phyloP scores from a whole-genome alignment of 108 stramenopile genomes.

The Skeletonema marinoi region DNA sequence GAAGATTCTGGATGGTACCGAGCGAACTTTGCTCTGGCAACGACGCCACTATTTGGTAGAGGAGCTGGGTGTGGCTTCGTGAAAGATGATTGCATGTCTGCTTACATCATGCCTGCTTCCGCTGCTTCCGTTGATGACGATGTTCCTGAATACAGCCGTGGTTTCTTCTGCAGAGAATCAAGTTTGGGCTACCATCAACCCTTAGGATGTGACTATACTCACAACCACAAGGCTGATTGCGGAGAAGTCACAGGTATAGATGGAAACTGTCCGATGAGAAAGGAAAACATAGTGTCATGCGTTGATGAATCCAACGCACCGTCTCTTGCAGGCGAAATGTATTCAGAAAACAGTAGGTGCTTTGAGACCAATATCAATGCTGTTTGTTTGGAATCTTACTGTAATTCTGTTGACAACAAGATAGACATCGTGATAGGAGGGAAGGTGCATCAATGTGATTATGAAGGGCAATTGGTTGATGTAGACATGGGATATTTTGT shows the following conservation, averaged over 20 bases:
- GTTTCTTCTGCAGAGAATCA: constrained; percentile 46
- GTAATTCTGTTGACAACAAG: constrained; percentile 47
- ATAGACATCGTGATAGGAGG: constrained; percentile 45
- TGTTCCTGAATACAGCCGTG: constrained; percentile 45
- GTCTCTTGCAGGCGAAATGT: constrained; percentile 29
- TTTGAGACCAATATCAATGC: constrained; percentile 39
- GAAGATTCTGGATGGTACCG: constrained; percentile 63
- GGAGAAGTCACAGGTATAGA: background rate
- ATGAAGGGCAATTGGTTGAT: constrained; percentile 46
- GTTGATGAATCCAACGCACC: constrained; percentile 24
- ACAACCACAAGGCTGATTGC: constrained; percentile 52
- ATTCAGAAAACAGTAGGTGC: constrained; percentile 40
- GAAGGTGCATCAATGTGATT: constrained; percentile 48
- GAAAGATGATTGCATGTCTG: constrained; percentile 36
- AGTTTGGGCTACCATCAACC: constrained; percentile 18
- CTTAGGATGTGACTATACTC: constrained; percentile 51
- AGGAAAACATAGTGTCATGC: constrained; percentile 36
- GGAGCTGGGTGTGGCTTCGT: constrained; percentile 55
- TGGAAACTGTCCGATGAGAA: constrained; percentile 36
- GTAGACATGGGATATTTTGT: constrained; percentile 28
- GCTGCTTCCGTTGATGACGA: background rate
- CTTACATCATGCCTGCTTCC: background rate
- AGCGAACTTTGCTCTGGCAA: constrained; percentile 54
- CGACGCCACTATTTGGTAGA: constrained; percentile 42
- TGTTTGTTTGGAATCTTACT: constrained; percentile 47